Evolutionary conservation across 257 asterid species (phyloP), one percentile per base, ranked within the genome.

Genomic region (Solanum neorickii): DNA sequence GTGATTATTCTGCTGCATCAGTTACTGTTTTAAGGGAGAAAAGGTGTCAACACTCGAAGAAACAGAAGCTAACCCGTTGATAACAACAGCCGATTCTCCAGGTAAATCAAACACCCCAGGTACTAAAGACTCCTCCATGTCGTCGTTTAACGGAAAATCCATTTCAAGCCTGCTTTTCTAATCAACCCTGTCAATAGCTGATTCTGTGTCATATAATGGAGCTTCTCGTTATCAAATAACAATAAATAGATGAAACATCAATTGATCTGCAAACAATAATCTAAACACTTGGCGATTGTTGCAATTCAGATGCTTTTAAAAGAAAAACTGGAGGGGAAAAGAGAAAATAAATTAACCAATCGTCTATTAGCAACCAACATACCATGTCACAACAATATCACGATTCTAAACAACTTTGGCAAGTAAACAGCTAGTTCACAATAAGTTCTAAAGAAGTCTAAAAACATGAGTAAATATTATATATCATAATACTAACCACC

Each of bases 51-150:
- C 90, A 23, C 60, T 70, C 6, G 92, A 49, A 7, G 93, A 60
- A 85, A 62, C 6, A 20, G 94, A 94, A 69, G 96, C 97, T 84
- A 95, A 76, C 44, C 94, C 92, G 66, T 93, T 92, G 70, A 95
- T 90, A 68, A 95, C 87, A 39, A 94, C 86, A 69, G 93, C 94
- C 21, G 96, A 94, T 89, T 95, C 97, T 86, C 94, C 93, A 12
- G 93, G 94, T 60, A 93, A 66, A 78, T 90, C 87, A 90, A 75
- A 92, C 41, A 92, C 85, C 13, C 78, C 89, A 66, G 90, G 52
- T 14, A 88, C 39, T 25, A 90, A 87, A 21, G 90, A 82, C 35
- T 89, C 93, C 15, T 25, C 27, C 3, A 85, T 78, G 20, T 93
- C 90, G 83, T 70, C 87, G 56, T 88, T 68, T 37, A 86, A 59